Percentiles rank a stretch among this genome's conserved stretches.
phyloP scores from a whole-genome alignment of 345 rosid species.

The Passiflora organensis region DNA sequence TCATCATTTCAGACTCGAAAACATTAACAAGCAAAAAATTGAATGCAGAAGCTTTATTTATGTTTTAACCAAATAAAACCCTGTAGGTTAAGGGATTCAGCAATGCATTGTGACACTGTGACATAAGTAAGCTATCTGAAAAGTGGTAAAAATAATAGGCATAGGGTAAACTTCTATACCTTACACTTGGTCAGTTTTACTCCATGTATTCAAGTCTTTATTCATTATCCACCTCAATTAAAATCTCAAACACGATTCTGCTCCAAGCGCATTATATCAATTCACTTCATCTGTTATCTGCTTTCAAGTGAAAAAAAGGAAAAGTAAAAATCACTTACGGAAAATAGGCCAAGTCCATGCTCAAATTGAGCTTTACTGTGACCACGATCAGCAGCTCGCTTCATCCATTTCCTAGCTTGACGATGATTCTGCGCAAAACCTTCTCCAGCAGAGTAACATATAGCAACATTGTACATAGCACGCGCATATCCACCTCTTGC shows the following conservation, averaged over 20 bases:
- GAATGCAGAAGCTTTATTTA: no score
- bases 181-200: no score
- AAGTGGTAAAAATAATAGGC: neutral
- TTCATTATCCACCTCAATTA: neutral
- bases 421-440: conserved; percentile 54
- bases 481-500: conserved; percentile 82
- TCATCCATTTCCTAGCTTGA: conserved; percentile 85
- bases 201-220: neutral
- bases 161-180: no score
- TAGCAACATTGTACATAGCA: conserved; percentile 83
- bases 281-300: neutral
- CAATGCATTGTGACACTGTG: no score
- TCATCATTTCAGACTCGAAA: no score
- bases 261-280: neutral
- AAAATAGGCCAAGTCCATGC: conserved; percentile 75
- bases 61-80: no score
- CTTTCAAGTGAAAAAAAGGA: neutral
- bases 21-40: no score
- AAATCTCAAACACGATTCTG: neutral
- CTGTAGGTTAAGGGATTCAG: no score
- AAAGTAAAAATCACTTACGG: conserved; percentile 39
- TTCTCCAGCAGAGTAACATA: conserved; percentile 74
- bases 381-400: conserved; percentile 81
- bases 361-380: conserved; percentile 88
- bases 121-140: neutral